Percentiles rank a stretch among this genome's conserved stretches.
phyloP scores from a whole-genome alignment of 495 filamentous ascomycete genomes.

The Neurospora sp. region DNA sequence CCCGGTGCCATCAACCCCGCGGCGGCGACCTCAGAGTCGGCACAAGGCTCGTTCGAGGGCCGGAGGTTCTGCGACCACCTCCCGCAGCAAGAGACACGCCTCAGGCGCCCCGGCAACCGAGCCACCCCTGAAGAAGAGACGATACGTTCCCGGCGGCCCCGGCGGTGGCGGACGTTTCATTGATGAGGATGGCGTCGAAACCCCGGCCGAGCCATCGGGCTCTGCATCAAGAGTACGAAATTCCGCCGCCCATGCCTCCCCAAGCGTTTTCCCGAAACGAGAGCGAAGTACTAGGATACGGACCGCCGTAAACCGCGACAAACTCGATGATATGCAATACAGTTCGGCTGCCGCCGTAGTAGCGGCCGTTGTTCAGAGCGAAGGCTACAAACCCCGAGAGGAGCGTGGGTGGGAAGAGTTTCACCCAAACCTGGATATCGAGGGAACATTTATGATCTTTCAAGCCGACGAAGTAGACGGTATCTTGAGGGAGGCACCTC shows the following conservation, averaged over 20 bases:
- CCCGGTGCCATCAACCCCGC: slow-evolving; percentile 32
- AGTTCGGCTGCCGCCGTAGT: slow-evolving; percentile 78
- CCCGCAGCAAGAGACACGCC: slow-evolving; percentile 28
- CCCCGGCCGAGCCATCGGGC: slow-evolving; percentile 24
- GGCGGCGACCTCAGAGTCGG: slow-evolving; percentile 28
- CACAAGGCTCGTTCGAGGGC: slow-evolving; percentile 34
- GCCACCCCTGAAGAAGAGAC: slow-evolving; percentile 41
- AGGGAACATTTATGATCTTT: slow-evolving; percentile 65
- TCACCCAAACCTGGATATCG: slow-evolving; percentile 87
- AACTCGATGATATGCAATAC: slow-evolving; percentile 45
- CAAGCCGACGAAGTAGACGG: slow-evolving; percentile 79
- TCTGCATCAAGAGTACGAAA: slow-evolving; percentile 23
- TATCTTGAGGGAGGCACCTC: slow-evolving; percentile 33
- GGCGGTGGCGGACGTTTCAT: slow-evolving; percentile 73
- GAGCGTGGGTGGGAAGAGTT: slow-evolving; percentile 97
- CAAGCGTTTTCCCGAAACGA: slow-evolving; percentile 34
- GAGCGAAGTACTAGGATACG: slow-evolving; percentile 45
- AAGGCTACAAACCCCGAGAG: slow-evolving; percentile 94
- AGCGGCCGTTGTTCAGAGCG: slow-evolving; percentile 74
- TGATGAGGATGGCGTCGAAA: slow-evolving; percentile 50
- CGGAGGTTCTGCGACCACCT: slow-evolving; percentile 27
- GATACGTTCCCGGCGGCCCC: slow-evolving; percentile 68
- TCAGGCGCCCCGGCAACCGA: slow-evolving; percentile 37
- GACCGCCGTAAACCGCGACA: slow-evolving; percentile 36
- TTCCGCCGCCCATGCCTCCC: slow-evolving; percentile 26